phyloP scores from a whole-genome alignment of 1,284 basidiomycete species.

The Hypsizygus ulmarius region DNA sequence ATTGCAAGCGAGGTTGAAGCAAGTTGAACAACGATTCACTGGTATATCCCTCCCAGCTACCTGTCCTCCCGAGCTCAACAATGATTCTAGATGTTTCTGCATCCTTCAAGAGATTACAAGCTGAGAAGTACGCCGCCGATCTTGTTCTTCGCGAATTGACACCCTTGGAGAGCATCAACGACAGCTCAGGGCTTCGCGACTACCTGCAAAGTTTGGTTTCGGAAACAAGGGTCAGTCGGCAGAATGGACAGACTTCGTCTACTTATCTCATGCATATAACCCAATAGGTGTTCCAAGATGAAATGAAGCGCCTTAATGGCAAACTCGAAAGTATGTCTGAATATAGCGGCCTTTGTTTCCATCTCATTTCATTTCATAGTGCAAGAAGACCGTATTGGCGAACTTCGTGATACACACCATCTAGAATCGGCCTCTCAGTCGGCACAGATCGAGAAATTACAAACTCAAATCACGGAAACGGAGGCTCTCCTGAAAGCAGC shows the following conservation, averaged over 20 bases:
- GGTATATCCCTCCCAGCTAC: slow-evolving; percentile 40
- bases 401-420: slow-evolving; percentile 78
- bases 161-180: slow-evolving; percentile 64
- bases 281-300: slow-evolving; percentile 62
- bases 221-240: slow-evolving; percentile 62
- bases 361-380: slow-evolving; percentile 41
- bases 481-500: slow-evolving; percentile 66
- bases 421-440: slow-evolving; percentile 76
- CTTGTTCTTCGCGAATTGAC: slow-evolving; percentile 70
- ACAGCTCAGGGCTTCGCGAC: slow-evolving; percentile 67
- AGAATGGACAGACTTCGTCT: not conserved
- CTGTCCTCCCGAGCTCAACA: not conserved
- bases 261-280: not conserved
- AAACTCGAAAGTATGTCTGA: slow-evolving; percentile 64
- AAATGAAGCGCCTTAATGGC: slow-evolving; percentile 69
- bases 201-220: slow-evolving; percentile 67
- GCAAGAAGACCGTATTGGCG: slow-evolving; percentile 81
- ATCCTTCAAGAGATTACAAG: slow-evolving; percentile 72
- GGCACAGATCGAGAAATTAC: slow-evolving; percentile 69
- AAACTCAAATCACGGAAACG: slow-evolving; percentile 64
- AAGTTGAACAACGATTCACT: slow-evolving; percentile 70
- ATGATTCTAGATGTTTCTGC: slow-evolving; percentile 60
- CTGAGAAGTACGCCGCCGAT: slow-evolving; percentile 71
- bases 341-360: not conserved
- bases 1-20: slow-evolving; percentile 60